A percentile compares a stretch with the other conserved stretches of the same genome.
These are phyloP conservation scores for Magnaporthiopsis rhizophila DNA, from an alignment of 2,329 filamentous ascomycete species.

Conservation along the genomic window DNA sequence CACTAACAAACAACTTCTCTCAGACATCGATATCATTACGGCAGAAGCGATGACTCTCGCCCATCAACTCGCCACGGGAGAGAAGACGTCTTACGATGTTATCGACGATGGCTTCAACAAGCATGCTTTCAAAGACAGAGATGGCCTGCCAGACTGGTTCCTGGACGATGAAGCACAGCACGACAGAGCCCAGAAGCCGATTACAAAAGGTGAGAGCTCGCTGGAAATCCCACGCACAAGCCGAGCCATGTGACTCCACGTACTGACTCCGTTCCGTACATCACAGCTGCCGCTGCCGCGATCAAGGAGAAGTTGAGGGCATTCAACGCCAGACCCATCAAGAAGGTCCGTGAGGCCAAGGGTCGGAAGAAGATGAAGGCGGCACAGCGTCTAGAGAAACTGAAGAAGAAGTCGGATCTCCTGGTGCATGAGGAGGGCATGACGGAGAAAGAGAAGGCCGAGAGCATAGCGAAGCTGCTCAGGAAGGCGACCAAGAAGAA, in stretches of 20 bases:
- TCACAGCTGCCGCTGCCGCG: conserved; percentile 65
- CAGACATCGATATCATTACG: conserved; percentile 97
- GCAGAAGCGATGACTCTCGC: conserved; percentile 98
- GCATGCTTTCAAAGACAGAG: conserved; percentile 79
- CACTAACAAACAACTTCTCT: conserved; percentile 19
- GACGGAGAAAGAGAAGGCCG: conserved; percentile 93
- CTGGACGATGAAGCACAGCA: conserved; percentile 83
- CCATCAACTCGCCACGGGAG: conserved; percentile 79
- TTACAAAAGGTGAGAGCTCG: conserved; percentile 51
- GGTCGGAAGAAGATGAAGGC: conserved; percentile 96
- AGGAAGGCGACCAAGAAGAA: conserved; percentile 78
- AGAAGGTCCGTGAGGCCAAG: conserved; percentile 96
- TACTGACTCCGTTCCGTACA: not conserved
- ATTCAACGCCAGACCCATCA: conserved; percentile 92
- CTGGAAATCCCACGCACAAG: not conserved
- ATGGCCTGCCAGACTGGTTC: conserved; percentile 96
- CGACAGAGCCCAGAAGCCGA: conserved; percentile 79
- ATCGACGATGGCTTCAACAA: conserved; percentile 93
- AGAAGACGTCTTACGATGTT: conserved; percentile 70
- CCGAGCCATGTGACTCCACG: not conserved
- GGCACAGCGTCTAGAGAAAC: conserved; percentile 81
- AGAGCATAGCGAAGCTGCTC: conserved; percentile 74
- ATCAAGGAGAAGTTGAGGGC: conserved; percentile 94
- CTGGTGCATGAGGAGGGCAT: conserved; percentile 83
- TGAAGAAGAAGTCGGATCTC: conserved; percentile 94